Evolutionary conservation across 2,329 filamentous ascomycete genomes (phyloP).

Genomic region (Lecanosticta acicola): DNA sequence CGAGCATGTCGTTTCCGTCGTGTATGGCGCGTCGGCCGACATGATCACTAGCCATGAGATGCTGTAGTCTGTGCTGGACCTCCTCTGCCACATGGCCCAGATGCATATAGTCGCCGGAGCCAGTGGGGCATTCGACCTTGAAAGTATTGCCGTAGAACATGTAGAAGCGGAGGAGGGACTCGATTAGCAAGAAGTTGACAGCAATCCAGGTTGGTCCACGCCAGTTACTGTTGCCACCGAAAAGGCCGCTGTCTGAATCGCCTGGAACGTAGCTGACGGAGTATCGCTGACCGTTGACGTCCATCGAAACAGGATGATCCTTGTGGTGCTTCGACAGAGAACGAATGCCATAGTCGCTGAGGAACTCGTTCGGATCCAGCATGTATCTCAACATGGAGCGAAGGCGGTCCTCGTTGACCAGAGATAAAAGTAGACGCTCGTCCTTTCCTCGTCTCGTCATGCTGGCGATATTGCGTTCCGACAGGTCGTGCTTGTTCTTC

Average conservation of each 20-base stretch:
- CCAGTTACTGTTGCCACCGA: slow-evolving; percentile 98
- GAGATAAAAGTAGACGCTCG: slow-evolving; percentile 76
- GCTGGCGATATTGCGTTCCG: slow-evolving; percentile 89
- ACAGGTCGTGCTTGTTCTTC: slow-evolving; percentile 76
- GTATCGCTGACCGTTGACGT: slow-evolving; percentile 87
- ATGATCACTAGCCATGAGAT: slow-evolving; percentile 78
- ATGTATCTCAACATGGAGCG: slow-evolving; percentile 84
- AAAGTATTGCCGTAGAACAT: slow-evolving; percentile 89
- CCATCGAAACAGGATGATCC: slow-evolving; percentile 86
- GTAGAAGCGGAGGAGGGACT: slow-evolving; percentile 91
- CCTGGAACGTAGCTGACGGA: slow-evolving; percentile 84
- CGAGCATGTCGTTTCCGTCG: slow-evolving; percentile 72
- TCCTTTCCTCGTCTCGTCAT: slow-evolving; percentile 88
- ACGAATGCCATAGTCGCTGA: slow-evolving; percentile 83
- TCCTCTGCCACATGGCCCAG: slow-evolving; percentile 91
- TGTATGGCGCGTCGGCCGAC: slow-evolving; percentile 87
- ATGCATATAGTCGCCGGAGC: slow-evolving; percentile 92
- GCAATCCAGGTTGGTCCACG: slow-evolving; percentile 90
- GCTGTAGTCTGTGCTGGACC: slow-evolving; percentile 88
- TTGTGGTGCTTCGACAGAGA: slow-evolving; percentile 90
- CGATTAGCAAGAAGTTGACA: slow-evolving; percentile 90
- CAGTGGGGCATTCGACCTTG: slow-evolving; percentile 88
- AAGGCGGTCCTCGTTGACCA: slow-evolving; percentile 89
- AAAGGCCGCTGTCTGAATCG: slow-evolving; percentile 92
- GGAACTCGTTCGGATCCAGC: slow-evolving; percentile 90